Conservation (phyloP, 164 flowering plant genomes). For the Stephania japonica region DNA sequence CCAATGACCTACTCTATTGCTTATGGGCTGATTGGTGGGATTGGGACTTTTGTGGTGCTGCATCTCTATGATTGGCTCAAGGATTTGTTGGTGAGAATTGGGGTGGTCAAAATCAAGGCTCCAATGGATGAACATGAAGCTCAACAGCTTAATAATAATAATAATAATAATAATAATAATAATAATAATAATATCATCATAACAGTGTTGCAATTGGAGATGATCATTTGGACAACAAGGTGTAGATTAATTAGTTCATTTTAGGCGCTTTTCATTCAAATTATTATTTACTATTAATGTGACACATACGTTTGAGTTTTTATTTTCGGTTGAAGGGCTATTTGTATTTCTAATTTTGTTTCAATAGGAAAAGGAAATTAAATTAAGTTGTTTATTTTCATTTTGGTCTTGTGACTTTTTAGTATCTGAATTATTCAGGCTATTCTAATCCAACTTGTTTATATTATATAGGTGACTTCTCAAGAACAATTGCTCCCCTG, state of each 20-base stretch:
- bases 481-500: no score
- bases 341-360: neutral
- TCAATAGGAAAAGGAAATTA: neutral
- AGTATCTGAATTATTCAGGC: no score
- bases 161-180: neutral
- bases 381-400: no score
- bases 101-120: neutral
- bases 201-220: no score
- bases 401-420: no score
- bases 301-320: neutral
- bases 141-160: neutral
- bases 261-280: neutral
- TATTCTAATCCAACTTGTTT: no score
- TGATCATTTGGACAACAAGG: no score
- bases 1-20: slow-evolving; percentile 88
- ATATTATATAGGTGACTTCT: no score
- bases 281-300: neutral
- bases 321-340: no score
- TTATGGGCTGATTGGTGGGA: slow-evolving; percentile 83
- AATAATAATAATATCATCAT: slow-evolving; percentile 3
- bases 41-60: slow-evolving; percentile 61
- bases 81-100: slow-evolving; percentile 6
- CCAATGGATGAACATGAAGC: neutral
- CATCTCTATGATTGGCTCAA: slow-evolving; percentile 65
- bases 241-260: neutral